Percentiles rank a stretch among this genome's conserved stretches.
These are phyloP conservation scores for Thielaviopsis musarum DNA, from an alignment of 2,329 filamentous ascomycete genomes.

Conservation along the genomic window DNA sequence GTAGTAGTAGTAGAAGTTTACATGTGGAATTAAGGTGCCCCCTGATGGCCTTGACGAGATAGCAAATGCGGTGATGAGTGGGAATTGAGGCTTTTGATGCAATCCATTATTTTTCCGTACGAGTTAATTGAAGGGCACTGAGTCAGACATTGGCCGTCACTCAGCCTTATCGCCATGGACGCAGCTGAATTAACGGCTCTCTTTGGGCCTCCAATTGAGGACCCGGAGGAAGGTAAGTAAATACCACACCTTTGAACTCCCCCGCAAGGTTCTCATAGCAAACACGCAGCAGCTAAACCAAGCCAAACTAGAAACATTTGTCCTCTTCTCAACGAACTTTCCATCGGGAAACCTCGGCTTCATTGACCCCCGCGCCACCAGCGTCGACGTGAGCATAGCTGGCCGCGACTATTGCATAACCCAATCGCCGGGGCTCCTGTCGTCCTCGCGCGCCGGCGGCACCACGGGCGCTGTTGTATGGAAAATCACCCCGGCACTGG, in stretches of 20 bases:
- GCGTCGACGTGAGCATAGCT: slow-evolving; percentile 50
- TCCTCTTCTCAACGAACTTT: slow-evolving; percentile 63
- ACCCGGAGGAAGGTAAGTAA: slow-evolving; percentile 32
- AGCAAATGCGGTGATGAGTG: no score
- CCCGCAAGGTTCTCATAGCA: background rate
- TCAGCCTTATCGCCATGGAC: slow-evolving; percentile 1
- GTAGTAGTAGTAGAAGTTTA: no score
- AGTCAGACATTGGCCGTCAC: no score
- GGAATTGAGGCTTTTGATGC: no score
- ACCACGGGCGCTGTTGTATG: slow-evolving; percentile 58
- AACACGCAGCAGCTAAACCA: slow-evolving; percentile 1
- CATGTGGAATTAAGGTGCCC: no score
- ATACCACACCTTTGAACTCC: background rate
- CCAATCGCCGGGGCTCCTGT: slow-evolving; percentile 71
- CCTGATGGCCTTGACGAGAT: no score
- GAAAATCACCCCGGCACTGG: slow-evolving; percentile 75
- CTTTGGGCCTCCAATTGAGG: slow-evolving; percentile 23
- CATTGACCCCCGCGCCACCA: slow-evolving; percentile 51
- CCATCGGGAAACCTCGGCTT: slow-evolving; percentile 71
- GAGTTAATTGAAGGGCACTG: background rate
- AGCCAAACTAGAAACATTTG: slow-evolving; percentile 56
- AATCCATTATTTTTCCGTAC: no score
- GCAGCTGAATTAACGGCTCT: slow-evolving; percentile 5
- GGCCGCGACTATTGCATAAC: slow-evolving; percentile 57
- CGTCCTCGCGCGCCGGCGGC: slow-evolving; percentile 50